A percentile compares a stretch with the other conserved stretches of the same genome.
These are phyloP conservation scores for Pestalotiopsis sp. DNA, from an alignment of 2,329 filamentous ascomycete species.

Conservation along the genomic window DNA sequence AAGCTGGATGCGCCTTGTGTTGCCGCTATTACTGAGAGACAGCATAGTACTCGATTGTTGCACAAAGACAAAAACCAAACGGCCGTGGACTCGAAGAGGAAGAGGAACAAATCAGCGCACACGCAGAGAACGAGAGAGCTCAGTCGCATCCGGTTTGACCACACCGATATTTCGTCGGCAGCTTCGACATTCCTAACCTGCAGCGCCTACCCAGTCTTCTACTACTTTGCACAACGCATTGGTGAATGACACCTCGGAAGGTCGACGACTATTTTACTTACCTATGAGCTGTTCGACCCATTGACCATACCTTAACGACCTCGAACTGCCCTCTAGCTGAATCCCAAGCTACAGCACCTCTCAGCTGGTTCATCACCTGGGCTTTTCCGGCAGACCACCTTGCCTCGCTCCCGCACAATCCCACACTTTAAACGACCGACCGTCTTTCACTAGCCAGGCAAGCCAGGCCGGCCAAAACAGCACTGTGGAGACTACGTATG, in stretches of 20 bases:
- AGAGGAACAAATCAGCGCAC: background rate
- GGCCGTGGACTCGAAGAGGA: background rate
- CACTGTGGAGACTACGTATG: background rate
- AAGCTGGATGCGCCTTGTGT: slow-evolving; percentile 4
- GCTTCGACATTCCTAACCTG: background rate
- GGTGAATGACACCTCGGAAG: background rate
- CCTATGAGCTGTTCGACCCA: background rate
- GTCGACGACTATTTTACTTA: background rate
- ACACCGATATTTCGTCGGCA: background rate
- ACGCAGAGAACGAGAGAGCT: background rate
- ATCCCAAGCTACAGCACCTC: background rate
- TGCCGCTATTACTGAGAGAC: background rate
- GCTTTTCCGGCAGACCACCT: background rate
- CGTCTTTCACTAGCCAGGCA: slow-evolving; percentile 4
- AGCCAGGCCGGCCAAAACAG: background rate
- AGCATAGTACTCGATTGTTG: background rate
- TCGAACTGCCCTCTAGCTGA: background rate
- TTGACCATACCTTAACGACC: background rate
- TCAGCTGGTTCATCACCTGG: background rate
- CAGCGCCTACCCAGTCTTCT: background rate
- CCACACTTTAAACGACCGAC: slow-evolving; percentile 11
- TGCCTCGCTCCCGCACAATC: background rate
- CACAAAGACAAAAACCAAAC: slow-evolving; percentile 1
- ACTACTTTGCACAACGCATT: background rate
- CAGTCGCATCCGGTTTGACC: background rate